Base-by-base conservation (phyloP, 805 yeast genomes). In the Torulaspora indica region DNA sequence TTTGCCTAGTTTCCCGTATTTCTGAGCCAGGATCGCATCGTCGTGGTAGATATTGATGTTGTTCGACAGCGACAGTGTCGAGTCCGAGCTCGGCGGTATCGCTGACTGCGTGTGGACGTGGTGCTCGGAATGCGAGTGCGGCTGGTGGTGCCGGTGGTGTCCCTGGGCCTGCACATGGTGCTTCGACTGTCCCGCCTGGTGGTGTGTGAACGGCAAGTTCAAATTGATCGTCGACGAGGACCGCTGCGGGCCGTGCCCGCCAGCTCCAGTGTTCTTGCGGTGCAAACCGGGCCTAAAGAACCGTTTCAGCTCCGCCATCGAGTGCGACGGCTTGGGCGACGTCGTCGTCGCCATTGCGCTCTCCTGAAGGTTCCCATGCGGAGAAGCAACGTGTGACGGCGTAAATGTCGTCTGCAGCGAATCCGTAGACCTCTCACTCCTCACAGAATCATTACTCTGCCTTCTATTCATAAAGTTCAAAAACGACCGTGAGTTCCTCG, bases 1-100 rank as follows among this genome's bases (percentile, higher is more conserved):
- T 59, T 82, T 82, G 39, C 91, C 90, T 49, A 82, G 63, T 52
- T 78, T 81, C 44, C 91, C 87, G 60, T 85, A 85, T 56, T 84
- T 81, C 46, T 71, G 72, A 9, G 73, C 72, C 38, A 78, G 60
- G 0, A 75, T 70, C 10, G 81, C 77, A 47, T 77, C 81, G 31
- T 72, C 73, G 49, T 73, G 78, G 51, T 66, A 66, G 13, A 73
- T 76, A 66, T 57, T 59, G 10, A 59, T 54, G 38, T 59, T 60
- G 47, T 61, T 61, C 14, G 64, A 61, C 40, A 56, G 44, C n/a
- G 63, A 64, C 27, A 57, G 51, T 28, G 58, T 58, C n/a, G 61
- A 64, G 43, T 57, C 66, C 6, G 66, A 51, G 40, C 63, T 54
- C 18, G 70, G 68, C 30, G 68, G 68, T 30, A 64, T 59, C 9